phyloP scores from a whole-genome alignment of 495 filamentous ascomycete species.

The Viridothelium virens region DNA sequence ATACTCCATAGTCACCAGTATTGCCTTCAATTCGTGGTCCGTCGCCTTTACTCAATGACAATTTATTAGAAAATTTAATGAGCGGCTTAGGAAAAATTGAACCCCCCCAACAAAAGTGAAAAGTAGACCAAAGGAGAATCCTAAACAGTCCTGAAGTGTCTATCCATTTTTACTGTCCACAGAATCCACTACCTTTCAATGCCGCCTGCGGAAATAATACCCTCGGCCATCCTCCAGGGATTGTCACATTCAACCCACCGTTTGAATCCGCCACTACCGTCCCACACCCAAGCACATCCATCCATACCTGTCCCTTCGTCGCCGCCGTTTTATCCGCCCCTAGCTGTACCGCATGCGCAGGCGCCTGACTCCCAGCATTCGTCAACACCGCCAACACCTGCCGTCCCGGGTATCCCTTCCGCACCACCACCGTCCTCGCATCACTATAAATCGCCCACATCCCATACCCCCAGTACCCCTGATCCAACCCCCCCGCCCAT shows the following conservation, averaged over 20 bases:
- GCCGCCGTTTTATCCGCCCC: constrained; percentile 23
- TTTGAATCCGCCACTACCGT: constrained; percentile 34
- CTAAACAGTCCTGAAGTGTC: neutral
- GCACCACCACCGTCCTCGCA: constrained; percentile 49
- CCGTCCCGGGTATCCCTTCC: constrained; percentile 50
- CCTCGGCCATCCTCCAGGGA: constrained; percentile 24
- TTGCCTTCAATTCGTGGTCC: too few relatives aligned
- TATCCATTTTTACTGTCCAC: constrained; percentile 13
- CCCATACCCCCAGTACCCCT: constrained; percentile 45
- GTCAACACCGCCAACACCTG: constrained; percentile 54
- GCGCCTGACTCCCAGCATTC: constrained; percentile 46
- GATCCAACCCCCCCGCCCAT: constrained; percentile 42
- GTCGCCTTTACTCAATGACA: too few relatives aligned
- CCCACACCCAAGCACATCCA: constrained; percentile 41
- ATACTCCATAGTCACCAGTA: too few relatives aligned
- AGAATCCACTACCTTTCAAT: constrained; percentile 21
- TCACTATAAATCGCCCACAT: constrained; percentile 51
- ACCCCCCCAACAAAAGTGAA: neutral
- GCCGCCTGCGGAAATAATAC: constrained; percentile 18
- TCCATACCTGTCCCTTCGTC: constrained; percentile 18
- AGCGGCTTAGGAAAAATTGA: neutral
- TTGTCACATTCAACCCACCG: constrained; percentile 23
- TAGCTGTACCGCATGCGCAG: constrained; percentile 42
- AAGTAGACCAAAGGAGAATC: neutral
- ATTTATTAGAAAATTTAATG: too few relatives aligned